Evolutionary conservation across 371 early-diverging fungal genomes (phyloP), one percentile per base, ranked within the genome.

Genomic region (Haplosporangium sp.): DNA sequence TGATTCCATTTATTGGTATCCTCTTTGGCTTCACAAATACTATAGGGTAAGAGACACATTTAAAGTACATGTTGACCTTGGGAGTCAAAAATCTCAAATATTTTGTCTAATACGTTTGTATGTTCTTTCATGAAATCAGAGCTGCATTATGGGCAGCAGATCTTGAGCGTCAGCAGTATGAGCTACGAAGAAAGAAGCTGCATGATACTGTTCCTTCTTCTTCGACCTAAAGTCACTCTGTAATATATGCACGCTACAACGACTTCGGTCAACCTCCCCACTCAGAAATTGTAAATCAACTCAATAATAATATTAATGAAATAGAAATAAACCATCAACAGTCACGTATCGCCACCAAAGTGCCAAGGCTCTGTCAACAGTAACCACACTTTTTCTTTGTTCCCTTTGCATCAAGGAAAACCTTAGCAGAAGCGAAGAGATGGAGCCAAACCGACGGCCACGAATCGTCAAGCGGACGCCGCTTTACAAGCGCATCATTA

Each of bases 1-100:
- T 79, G 68, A 61, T 79, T 47, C 81, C 81, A 20, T 67, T 79
- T 53, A 50, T 79, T 13, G 81, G 81, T 17, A 74, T 79, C 47
- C 71, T 79, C 45, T 79, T 79, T 71, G 81, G 81, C 11, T 79
- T 79, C 62, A 79, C 81, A 42, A 79, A 79, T 65, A 79, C 81
- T 42, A 79, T 79, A 67, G 81, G 81, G 81, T 79, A 74, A 67
- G 71, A n/a, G 39, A 19, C n/a, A 50, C 4, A 50, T 4, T 15
- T n/a, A n/a, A n/a, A n/a, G 15, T 57, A 34, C 9, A 3, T 35
- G 13, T 11, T 10, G 15, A 57, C 27, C 13, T 20, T 27, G 35
- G 27, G 57, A 57, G 38, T 57, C 27, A 45, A 20, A 37, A 27
- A 27, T 27, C 27, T 8, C 35, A 37, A 13, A 50, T 27, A 27